Percentiles rank a stretch among this genome's conserved stretches.
Conservation (phyloP, 2,329 filamentous ascomycete genomes). For the Grosmannia serpens region DNA sequence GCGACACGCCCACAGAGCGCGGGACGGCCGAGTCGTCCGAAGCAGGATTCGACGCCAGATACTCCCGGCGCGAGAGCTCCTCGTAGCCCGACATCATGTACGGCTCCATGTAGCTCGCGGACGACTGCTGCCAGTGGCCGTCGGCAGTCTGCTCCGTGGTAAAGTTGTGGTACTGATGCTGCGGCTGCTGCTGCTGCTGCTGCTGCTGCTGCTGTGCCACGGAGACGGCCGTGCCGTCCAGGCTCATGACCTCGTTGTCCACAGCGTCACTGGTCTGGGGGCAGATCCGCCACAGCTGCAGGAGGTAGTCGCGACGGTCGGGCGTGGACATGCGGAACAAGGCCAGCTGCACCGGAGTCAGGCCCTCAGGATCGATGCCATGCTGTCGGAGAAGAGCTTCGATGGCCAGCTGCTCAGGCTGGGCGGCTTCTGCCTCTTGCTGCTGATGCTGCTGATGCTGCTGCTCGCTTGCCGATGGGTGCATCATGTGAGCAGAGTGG, state of each 20-base stretch:
- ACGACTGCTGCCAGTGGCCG: conserved; percentile 34
- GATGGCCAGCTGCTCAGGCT: conserved; percentile 35
- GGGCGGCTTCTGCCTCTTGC: conserved; percentile 32
- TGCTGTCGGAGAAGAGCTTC: conserved; percentile 51
- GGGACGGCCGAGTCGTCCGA: conserved; percentile 4
- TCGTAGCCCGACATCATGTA: conserved; percentile 82
- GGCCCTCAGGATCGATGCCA: conserved; percentile 55
- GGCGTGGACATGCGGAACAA: conserved; percentile 67
- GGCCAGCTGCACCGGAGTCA: conserved; percentile 64
- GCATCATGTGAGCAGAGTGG: conserved; percentile 58
- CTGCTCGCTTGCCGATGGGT: conserved; percentile 21
- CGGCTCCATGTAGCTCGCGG: conserved; percentile 50
- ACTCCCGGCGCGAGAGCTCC: conserved; percentile 51
- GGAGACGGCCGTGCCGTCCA: conserved; percentile 37
- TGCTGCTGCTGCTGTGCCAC: neutral
- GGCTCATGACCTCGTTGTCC: conserved; percentile 20
- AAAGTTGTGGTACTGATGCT: neutral
- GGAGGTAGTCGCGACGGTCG: conserved; percentile 59
- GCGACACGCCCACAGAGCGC: conserved; percentile 24
- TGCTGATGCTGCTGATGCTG: conserved; percentile 20
- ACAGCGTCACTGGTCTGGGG: conserved; percentile 47
- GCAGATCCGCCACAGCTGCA: conserved; percentile 78
- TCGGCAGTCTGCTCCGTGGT: conserved; percentile 39
- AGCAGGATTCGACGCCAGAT: conserved; percentile 28
- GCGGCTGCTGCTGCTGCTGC: neutral